phyloP scores from a whole-genome alignment of 805 yeast species.

The Cyberlindnera nakhonratchasimensis region DNA sequence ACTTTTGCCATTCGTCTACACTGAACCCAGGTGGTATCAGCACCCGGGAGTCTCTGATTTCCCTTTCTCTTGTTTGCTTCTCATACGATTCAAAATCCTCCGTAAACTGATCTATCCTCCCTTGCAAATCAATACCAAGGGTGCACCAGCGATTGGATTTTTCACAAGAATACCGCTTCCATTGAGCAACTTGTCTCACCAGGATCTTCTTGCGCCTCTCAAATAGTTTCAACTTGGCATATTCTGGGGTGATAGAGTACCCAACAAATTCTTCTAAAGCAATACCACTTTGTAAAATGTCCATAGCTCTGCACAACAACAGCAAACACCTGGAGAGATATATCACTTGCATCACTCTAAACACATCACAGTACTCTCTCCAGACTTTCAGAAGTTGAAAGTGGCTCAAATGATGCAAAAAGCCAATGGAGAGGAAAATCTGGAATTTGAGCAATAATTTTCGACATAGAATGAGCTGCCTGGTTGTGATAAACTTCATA shows the following conservation, averaged over 20 bases:
- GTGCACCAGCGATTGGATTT: constrained; percentile 2
- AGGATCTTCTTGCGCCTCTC: not conserved
- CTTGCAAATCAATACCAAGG: not conserved
- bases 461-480: constrained; percentile 1
- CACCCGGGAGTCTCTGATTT: not conserved
- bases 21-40: constrained; percentile 7
- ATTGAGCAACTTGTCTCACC: constrained; percentile 8
- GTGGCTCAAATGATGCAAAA: not conserved
- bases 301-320: constrained; percentile 8
- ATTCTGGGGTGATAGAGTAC: constrained; percentile 1
- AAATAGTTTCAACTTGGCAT: not conserved
- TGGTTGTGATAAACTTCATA: not conserved
- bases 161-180: constrained; percentile 1
- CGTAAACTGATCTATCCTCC: not conserved
- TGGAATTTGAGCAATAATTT: constrained; percentile 4
- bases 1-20: constrained; percentile 5
- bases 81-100: not conserved
- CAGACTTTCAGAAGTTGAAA: constrained; percentile 2
- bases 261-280: constrained; percentile 9
- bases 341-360: constrained; percentile 5
- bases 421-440: not conserved
- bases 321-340: constrained; percentile 6
- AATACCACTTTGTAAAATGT: constrained; percentile 8
- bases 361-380: constrained; percentile 8
- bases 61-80: not conserved